Conservation (phyloP, 1,139 yeast species). For the Pichia sp. region DNA sequence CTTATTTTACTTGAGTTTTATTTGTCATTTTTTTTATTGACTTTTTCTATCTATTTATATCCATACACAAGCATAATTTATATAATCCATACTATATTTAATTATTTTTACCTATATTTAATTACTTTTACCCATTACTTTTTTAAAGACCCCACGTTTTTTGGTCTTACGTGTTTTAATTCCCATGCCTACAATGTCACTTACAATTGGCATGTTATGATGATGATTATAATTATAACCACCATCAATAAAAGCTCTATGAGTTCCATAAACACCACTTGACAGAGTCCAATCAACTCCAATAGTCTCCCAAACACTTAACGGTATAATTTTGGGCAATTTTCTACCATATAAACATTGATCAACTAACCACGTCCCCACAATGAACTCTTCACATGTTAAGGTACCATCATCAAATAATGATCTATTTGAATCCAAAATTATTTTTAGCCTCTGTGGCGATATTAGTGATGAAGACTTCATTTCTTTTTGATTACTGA, state of each 20-base stretch:
- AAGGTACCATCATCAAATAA: conserved; percentile 56
- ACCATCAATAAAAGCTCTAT: neutral
- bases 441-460: neutral
- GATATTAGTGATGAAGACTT: neutral
- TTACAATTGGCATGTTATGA: neutral
- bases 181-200: conserved; percentile 7
- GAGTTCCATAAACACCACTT: neutral
- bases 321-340: conserved; percentile 59
- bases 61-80: neutral
- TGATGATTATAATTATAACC: neutral
- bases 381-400: conserved; percentile 74
- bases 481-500: neutral
- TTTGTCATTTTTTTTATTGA: neutral
- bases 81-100: neutral
- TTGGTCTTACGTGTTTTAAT: conserved; percentile 1
- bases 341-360: conserved; percentile 93
- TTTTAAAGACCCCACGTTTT: conserved; percentile 13
- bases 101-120: neutral
- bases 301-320: conserved; percentile 48
- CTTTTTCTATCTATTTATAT: neutral
- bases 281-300: conserved; percentile 11
- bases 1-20: neutral
- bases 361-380: conserved; percentile 95
- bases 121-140: conserved; percentile 10
- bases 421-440: conserved; percentile 3